Evolutionary conservation across 163 green algal genomes (phyloP), one percentile per base, ranked within the genome.

Genomic region (Chlamydomonas reinhardtii): DNA sequence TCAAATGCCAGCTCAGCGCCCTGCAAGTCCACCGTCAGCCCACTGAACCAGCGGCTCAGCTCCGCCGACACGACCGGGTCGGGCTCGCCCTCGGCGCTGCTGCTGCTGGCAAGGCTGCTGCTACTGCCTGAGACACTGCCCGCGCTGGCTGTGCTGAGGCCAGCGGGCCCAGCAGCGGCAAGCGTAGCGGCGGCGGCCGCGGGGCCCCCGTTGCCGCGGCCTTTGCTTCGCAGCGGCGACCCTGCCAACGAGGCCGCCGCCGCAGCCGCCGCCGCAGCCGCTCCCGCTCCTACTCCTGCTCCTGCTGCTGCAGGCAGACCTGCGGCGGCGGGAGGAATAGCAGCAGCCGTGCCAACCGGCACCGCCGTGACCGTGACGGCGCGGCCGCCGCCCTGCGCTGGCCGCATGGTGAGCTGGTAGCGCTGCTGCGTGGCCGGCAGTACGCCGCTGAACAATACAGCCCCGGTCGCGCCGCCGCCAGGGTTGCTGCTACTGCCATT

Each of bases 41-140:
- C 35, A n/a, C 77, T 90, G 83, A 92, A 92, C 35, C 90, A 92
- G 20, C 35, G 59, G n/a, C 64, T 88, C 1, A 92, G 76, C 59
- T 73, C 75, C 16, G 22, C 19, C 19, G 80, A 86, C 34, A 86
- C 79, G 0, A 52, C 14, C 17, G 54, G 27, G 43, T 92, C 83
- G 1, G 61, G 34, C 22, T 73, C 71, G 24, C 16, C 31, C 16
- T 66, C 61, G 5, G 61, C n/a, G n/a, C n/a, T 16, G 61, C 61
- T n/a, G 17, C 61, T 66, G 61, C 61, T 66, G 61, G 24, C 25
- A 4, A 29, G 61, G 17, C 61, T 66, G 61, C 61, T 66, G 61
- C 17, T 66, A 16, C 61, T 66, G 25, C 20, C 5, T 4, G 48
- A 56, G 48, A 56, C 48, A 17, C 48, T 56, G 48, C 48, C 48